phyloP scores from a whole-genome alignment of 768 basidiomycete genomes.

The Trichaptum fuscoviolaceum region DNA sequence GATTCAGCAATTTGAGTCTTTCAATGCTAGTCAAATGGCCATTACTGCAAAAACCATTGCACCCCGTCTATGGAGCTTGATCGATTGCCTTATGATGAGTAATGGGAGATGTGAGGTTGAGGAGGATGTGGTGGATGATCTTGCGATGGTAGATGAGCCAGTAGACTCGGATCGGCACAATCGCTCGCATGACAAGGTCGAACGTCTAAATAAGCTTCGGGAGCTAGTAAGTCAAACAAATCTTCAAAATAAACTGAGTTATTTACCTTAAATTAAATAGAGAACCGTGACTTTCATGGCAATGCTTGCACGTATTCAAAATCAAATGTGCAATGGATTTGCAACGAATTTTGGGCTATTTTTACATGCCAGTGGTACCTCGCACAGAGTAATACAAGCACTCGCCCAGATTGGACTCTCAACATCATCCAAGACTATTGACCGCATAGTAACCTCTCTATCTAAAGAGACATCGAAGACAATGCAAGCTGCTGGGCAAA shows the following conservation, averaged over 20 bases:
- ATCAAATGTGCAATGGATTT: not conserved
- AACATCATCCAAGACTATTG: conserved; percentile 12
- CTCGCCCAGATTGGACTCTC: not conserved
- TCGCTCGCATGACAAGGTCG: not conserved
- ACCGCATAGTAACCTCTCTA: conserved; percentile 19
- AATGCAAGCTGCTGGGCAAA: conserved; percentile 20
- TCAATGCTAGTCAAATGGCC: not conserved
- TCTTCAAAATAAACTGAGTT: too few species aligned
- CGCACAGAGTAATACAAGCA: not conserved
- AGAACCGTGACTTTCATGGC: not conserved
- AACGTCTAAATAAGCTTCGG: not conserved
- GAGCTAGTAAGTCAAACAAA: not conserved
- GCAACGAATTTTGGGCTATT: not conserved
- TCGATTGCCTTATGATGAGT: not conserved
- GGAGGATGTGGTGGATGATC: not conserved
- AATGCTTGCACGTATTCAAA: not conserved
- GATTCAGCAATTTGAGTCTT: not conserved
- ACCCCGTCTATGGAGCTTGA: not conserved
- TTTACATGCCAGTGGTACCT: not conserved
- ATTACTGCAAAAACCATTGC: not conserved
- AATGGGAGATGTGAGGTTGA: not conserved
- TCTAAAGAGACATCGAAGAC: conserved; percentile 17
- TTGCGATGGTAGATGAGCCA: too few species aligned
- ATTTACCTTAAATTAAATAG: not conserved
- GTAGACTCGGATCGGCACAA: not conserved